These are phyloP conservation scores for Suillus subluteus DNA, from an alignment of 768 basidiomycete species.

Conservation along the genomic window DNA sequence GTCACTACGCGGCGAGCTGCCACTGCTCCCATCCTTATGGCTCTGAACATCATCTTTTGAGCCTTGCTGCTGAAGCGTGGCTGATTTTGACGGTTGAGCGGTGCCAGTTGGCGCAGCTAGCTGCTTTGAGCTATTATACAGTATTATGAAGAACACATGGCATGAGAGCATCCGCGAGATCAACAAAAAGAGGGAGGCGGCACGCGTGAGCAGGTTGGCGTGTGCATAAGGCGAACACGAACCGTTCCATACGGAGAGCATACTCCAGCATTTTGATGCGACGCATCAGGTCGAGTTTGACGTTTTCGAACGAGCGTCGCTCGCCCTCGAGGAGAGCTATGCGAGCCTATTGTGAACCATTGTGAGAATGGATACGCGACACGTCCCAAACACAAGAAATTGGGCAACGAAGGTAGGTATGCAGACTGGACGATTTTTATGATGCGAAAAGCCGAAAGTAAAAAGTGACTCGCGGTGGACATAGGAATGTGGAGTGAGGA, in stretches of 20 bases:
- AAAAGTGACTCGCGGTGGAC: conserved; percentile 6
- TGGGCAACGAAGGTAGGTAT: background rate
- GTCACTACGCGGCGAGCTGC: conserved; percentile 86
- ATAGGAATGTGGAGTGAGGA: background rate
- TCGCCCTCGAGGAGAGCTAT: conserved; percentile 98
- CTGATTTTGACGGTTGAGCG: conserved; percentile 68
- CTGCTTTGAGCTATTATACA: conserved; percentile 71
- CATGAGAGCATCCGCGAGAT: conserved; percentile 27
- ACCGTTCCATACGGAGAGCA: conserved; percentile 96
- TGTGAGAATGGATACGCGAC: conserved; percentile 24
- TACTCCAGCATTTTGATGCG: conserved; percentile 99
- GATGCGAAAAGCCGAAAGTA: background rate
- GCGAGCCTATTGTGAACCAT: conserved; percentile 65
- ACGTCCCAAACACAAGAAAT: conserved; percentile 30
- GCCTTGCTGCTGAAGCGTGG: conserved; percentile 55
- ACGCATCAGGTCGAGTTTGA: conserved; percentile 93
- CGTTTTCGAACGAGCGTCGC: conserved; percentile 94
- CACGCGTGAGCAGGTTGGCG: conserved; percentile 6
- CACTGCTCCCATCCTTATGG: conserved; percentile 79
- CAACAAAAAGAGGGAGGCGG: conserved; percentile 10
- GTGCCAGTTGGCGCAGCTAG: conserved; percentile 58
- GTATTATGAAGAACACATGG: conserved; percentile 33
- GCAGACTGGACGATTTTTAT: background rate
- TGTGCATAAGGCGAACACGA: conserved; percentile 33
- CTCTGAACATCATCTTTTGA: conserved; percentile 75